Evolutionary conservation across 768 basidiomycete species (phyloP).

Genomic region (Boletus subparvulus): DNA sequence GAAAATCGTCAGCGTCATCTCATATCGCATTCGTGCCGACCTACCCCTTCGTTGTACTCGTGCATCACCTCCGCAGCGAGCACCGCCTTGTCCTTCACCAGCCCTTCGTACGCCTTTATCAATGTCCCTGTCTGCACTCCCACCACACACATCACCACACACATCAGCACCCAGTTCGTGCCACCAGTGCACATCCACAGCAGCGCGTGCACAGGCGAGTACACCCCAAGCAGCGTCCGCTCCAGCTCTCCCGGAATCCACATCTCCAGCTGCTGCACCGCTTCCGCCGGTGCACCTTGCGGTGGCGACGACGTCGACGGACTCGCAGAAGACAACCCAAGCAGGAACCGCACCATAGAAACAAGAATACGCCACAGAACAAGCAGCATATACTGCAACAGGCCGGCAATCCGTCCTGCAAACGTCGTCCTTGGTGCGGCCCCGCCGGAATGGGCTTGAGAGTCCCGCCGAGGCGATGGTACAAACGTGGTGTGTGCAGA

Average conservation of each 20-base stretch:
- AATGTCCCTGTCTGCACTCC: conserved; percentile 56
- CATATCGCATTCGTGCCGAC: conserved; percentile 23
- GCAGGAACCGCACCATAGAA: conserved; percentile 62
- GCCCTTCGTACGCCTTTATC: conserved; percentile 47
- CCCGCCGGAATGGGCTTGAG: conserved; percentile 24
- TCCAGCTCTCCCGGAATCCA: conserved; percentile 79
- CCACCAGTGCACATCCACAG: conserved; percentile 70
- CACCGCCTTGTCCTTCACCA: conserved; percentile 74
- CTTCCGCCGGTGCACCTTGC: conserved; percentile 40
- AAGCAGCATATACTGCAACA: conserved; percentile 37
- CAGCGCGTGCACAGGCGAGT: conserved; percentile 74
- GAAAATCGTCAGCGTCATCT: not conserved
- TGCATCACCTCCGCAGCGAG: conserved; percentile 79
- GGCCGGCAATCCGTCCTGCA: conserved; percentile 34
- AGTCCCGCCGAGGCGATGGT: conserved; percentile 37
- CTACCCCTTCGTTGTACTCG: conserved; percentile 78
- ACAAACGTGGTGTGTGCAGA: conserved; percentile 73
- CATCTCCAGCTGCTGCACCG: conserved; percentile 74
- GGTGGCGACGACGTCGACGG: conserved; percentile 35
- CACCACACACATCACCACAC: conserved; percentile 64
- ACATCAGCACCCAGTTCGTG: conserved; percentile 75
- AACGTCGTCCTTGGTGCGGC: conserved; percentile 47
- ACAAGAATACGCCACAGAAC: conserved; percentile 52
- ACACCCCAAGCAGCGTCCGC: conserved; percentile 65
- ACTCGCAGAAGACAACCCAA: conserved; percentile 55